Base-by-base conservation (phyloP, 2,329 filamentous ascomycete genomes). In the Pseudogymnoascus sp. region DNA sequence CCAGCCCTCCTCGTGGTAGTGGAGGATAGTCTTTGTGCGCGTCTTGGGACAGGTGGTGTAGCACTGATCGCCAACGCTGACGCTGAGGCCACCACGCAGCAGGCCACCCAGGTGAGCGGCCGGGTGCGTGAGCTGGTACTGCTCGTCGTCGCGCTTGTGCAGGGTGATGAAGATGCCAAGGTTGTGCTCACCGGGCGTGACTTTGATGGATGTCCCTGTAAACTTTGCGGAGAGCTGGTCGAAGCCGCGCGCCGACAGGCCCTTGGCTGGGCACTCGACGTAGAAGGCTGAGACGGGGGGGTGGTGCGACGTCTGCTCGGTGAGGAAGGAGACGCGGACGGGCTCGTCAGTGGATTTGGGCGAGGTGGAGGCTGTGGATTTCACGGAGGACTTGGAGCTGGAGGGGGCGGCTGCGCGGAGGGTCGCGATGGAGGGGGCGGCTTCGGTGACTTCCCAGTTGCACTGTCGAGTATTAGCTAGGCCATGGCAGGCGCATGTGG, bases 161-260 rank as follows among this genome's bases (percentile, higher is more conserved):
- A 97, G 78, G 8, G 86, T 93, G 74, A 99, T 88, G 77, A 97
- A 99, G 70, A 99, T 97, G 67, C 95, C 95, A 68, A 96, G 81
- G 75, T 99, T 99, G 78, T 96, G 91, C 73, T 93, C 87, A 67
- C 95, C 95, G 0, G 95, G 91, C 21, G 88, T 87, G 38, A 99
- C 93, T 73, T 92, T 91, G 75, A 99, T 84, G 70, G 90, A 93
- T 16, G 95, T 97, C 64, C 95, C 95, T 0, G 95, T 97, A 77
- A 99, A 99, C 76, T 97, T 97, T 72, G 95, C 95, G 69, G 90
- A 93, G 71, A 99, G 87, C 78, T 99, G 95, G 73, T 99, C 95
- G 73, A 93, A 99, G 1, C 95, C 95, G 64, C 89, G 84, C 14
- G 95, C 95, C 38, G 86, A 86, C 68, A 99, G 83, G 29, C 93